Evolutionary conservation across 2,329 filamentous ascomycete genomes (phyloP).

Genomic region (Penicillium sumatraense): DNA sequence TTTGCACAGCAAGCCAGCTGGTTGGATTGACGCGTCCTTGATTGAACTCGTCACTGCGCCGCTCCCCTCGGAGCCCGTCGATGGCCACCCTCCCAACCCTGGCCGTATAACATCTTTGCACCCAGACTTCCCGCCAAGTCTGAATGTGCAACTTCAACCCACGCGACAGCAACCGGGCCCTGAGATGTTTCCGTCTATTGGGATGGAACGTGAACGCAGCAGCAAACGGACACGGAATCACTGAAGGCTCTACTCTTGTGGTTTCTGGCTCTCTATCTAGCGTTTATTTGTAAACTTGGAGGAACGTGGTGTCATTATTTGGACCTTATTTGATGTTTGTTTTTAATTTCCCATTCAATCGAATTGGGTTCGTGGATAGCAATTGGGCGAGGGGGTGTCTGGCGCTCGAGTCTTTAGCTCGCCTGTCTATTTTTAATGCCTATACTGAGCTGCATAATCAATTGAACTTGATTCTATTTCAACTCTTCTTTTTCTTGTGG

Average conservation of each 20-base stretch:
- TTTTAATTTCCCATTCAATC: neutral
- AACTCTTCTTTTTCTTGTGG: neutral
- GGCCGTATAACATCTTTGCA: constrained; percentile 46
- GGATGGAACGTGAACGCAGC: constrained; percentile 29
- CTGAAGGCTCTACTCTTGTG: constrained; percentile 1
- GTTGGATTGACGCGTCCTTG: constrained; percentile 48
- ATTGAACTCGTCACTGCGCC: constrained; percentile 45
- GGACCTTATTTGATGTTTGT: neutral
- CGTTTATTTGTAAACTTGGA: constrained; percentile 13
- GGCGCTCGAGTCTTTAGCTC: constrained; percentile 1
- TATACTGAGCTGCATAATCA: constrained; percentile 2
- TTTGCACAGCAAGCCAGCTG: constrained; percentile 41
- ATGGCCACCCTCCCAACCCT: constrained; percentile 38
- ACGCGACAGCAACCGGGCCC: constrained; percentile 26
- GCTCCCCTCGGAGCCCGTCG: constrained; percentile 29
- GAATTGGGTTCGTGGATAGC: neutral
- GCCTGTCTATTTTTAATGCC: neutral
- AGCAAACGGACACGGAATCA: constrained; percentile 29
- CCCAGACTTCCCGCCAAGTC: constrained; percentile 49
- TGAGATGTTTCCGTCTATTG: constrained; percentile 31
- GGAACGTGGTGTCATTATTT: constrained; percentile 7
- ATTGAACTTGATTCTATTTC: neutral
- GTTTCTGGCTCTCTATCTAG: neutral
- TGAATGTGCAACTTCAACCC: constrained; percentile 50
- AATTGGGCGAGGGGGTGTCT: constrained; percentile 1